Evolutionary conservation across 2,329 filamentous ascomycete genomes (phyloP).

Genomic region (Fusarium zealandicum): DNA sequence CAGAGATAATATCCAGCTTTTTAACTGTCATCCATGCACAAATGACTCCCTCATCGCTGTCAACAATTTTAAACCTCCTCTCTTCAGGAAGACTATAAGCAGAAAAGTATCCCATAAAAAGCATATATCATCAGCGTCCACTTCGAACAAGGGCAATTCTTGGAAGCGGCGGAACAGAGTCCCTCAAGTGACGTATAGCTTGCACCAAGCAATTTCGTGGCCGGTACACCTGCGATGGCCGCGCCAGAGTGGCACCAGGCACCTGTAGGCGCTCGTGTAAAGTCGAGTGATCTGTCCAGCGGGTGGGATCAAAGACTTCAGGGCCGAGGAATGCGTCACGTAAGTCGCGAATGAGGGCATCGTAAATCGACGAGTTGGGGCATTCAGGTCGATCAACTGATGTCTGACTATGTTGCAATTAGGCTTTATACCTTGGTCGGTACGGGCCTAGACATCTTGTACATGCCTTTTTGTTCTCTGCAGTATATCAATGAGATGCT

Average conservation of each 20-base stretch:
- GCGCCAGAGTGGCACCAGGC: constrained; percentile 9
- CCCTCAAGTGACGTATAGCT: constrained; percentile 11
- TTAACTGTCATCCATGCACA: not conserved
- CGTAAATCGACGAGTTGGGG: constrained; percentile 6
- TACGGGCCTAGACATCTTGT: constrained; percentile 6
- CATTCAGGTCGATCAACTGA: constrained; percentile 12
- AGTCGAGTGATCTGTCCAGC: constrained; percentile 10
- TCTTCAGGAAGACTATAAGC: not conserved
- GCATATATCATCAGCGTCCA: constrained; percentile 6
- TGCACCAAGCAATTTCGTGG: constrained; percentile 11
- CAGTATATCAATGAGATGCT: not conserved
- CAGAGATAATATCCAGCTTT: not conserved
- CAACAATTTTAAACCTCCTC: constrained; percentile 4
- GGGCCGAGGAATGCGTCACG: constrained; percentile 12
- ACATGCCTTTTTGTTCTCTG: constrained; percentile 11
- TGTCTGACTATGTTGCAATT: constrained; percentile 11
- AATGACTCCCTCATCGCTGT: not conserved
- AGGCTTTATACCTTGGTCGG: constrained; percentile 7
- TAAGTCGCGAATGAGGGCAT: constrained; percentile 6
- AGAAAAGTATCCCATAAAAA: constrained; percentile 5
- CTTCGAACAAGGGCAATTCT: not conserved
- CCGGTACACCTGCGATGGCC: constrained; percentile 16
- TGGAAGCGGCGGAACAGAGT: constrained; percentile 10
- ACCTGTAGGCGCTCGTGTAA: constrained; percentile 9
- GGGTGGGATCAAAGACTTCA: constrained; percentile 10